Evolutionary conservation across 2,329 filamentous ascomycete species (phyloP).

Genomic region (Arthrinium phaeospermum): DNA sequence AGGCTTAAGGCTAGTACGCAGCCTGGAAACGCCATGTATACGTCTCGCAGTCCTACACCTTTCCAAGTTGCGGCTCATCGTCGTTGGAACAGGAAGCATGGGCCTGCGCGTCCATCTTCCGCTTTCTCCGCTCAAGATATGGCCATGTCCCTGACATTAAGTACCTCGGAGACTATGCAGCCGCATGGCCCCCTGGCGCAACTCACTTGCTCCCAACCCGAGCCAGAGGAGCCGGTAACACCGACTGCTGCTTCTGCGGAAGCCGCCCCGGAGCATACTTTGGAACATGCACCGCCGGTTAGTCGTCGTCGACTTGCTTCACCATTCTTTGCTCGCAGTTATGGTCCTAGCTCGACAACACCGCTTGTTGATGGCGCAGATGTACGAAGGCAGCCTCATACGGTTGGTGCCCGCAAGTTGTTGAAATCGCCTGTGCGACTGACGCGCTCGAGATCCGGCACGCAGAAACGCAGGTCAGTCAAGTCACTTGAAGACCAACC

Average conservation of each 20-base stretch:
- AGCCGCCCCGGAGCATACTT: conserved; percentile 12
- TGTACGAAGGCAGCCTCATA: conserved; percentile 51
- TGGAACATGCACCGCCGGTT: conserved; percentile 21
- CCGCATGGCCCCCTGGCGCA: conserved; percentile 65
- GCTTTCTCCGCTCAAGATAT: conserved; percentile 67
- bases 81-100: conserved; percentile 54
- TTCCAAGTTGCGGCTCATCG: conserved; percentile 58
- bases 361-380: conserved; percentile 49
- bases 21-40: conserved; percentile 51
- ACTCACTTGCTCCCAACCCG: conserved; percentile 54
- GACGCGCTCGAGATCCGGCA: conserved; percentile 55
- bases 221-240: conserved; percentile 24
- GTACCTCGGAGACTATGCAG: conserved; percentile 70
- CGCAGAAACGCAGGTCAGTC: conserved; percentile 60
- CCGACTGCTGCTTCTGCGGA: conserved; percentile 7
- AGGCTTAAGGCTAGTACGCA: conserved; percentile 56
- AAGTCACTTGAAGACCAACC: conserved; percentile 52
- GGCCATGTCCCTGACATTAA: conserved; percentile 65
- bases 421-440: conserved; percentile 61
- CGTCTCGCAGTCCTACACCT: conserved; percentile 61
- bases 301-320: conserved; percentile 54
- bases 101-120: conserved; percentile 51
- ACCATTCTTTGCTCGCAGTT: conserved; percentile 63
- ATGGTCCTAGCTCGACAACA: conserved; percentile 65
- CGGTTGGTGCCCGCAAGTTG: conserved; percentile 54